These are phyloP conservation scores for Adansonia rubrostipa DNA, from an alignment of 441 rosid species.

Conservation along the genomic window DNA sequence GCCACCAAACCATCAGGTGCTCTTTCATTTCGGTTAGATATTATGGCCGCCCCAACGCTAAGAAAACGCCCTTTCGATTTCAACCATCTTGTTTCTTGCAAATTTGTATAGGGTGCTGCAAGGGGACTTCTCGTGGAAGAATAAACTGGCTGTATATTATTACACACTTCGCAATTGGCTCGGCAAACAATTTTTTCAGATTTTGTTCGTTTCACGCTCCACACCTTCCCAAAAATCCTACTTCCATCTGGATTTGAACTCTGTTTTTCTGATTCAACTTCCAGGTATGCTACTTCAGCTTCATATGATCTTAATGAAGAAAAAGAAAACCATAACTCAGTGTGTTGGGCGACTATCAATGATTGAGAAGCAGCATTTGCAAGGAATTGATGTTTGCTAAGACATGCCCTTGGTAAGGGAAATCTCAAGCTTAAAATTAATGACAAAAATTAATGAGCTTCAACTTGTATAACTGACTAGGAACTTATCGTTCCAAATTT, in stretches of 20 bases:
- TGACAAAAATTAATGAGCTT: background rate
- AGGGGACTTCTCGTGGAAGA: slow-evolving; percentile 29
- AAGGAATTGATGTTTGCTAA: background rate
- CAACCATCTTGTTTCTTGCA: slow-evolving; percentile 60
- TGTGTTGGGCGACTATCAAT: no score
- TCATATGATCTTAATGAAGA: slow-evolving; percentile 66
- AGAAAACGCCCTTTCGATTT: slow-evolving; percentile 72
- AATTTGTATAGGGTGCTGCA: slow-evolving; percentile 38
- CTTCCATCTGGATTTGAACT: slow-evolving; percentile 42
- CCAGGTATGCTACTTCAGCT: slow-evolving; percentile 75
- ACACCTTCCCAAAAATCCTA: slow-evolving; percentile 36
- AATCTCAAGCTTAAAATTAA: background rate
- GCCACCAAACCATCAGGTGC: slow-evolving; percentile 97
- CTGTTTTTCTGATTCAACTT: slow-evolving; percentile 55
- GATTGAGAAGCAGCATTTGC: background rate
- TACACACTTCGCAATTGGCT: slow-evolving; percentile 67
- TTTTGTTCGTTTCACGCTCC: slow-evolving; percentile 46
- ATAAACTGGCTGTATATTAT: slow-evolving; percentile 35
- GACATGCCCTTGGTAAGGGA: slow-evolving; percentile 12
- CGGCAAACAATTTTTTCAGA: slow-evolving; percentile 68
- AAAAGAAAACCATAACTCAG: background rate
- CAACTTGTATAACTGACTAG: background rate
- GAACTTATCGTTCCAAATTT: background rate
- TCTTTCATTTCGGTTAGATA: slow-evolving; percentile 84
- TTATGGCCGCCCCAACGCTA: slow-evolving; percentile 88